A percentile compares a stretch with the other conserved stretches of the same genome.
Evolutionary conservation across 768 basidiomycete genomes (phyloP).

Genomic region (Boletus bicolor): DNA sequence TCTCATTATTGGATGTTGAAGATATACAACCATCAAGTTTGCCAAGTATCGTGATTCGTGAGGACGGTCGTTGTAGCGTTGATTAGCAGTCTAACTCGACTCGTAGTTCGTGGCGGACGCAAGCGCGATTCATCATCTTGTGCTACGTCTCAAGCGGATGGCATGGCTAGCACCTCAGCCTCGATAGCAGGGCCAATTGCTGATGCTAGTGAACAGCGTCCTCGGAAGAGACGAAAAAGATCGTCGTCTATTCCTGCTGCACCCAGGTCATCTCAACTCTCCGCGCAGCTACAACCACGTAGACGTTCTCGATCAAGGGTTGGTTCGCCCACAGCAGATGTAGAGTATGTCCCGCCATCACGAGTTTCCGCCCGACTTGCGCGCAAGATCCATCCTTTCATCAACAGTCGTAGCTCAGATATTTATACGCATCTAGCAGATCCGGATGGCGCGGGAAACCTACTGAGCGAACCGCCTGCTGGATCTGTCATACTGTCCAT

Average conservation of each 20-base stretch:
- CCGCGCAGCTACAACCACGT: conserved; percentile 6
- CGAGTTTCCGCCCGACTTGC: conserved; percentile 23
- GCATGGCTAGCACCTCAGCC: neutral
- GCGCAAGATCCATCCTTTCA: conserved; percentile 17
- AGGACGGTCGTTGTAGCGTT: neutral
- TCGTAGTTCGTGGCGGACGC: conserved; percentile 16
- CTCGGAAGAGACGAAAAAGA: conserved; percentile 22
- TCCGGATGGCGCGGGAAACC: conserved; percentile 7
- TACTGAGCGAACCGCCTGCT: conserved; percentile 8
- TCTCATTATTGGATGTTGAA: conserved; percentile 6
- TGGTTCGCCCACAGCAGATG: conserved; percentile 12
- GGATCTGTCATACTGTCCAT: conserved; percentile 2
- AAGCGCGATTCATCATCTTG: conserved; percentile 11
- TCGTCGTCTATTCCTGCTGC: conserved; percentile 19
- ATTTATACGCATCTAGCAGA: conserved; percentile 30
- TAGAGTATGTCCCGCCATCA: conserved; percentile 1
- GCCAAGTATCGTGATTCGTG: conserved; percentile 11
- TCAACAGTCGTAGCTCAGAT: conserved; percentile 18
- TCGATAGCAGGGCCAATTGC: neutral
- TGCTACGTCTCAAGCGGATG: neutral
- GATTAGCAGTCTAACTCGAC: conserved; percentile 1
- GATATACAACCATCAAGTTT: conserved; percentile 4
- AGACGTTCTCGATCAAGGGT: conserved; percentile 18
- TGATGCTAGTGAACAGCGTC: conserved; percentile 4
- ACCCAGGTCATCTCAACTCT: conserved; percentile 8